These are phyloP conservation scores for Umbelopsis sp. DNA, from an alignment of 192 early-diverging fungal genomes.

Conservation along the genomic window DNA sequence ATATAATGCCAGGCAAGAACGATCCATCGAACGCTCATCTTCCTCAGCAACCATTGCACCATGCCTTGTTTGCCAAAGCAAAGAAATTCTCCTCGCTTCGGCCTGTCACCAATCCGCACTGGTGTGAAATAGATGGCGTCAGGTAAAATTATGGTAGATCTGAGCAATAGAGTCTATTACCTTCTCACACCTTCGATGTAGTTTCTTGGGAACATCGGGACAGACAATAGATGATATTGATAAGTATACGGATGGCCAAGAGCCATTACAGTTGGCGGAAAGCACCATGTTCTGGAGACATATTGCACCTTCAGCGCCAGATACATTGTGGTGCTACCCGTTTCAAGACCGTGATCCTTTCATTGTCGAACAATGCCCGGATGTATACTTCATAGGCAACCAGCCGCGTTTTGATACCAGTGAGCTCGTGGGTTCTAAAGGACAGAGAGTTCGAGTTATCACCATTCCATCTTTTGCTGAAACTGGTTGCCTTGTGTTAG, in stretches of 20 bases:
- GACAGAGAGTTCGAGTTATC: slow-evolving; percentile 67
- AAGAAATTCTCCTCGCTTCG: slow-evolving; percentile 63
- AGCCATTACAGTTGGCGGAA: slow-evolving; percentile 74
- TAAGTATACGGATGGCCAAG: slow-evolving; percentile 60
- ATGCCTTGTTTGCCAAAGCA: slow-evolving; percentile 68
- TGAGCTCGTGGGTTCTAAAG: slow-evolving; percentile 53
- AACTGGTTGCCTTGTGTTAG: slow-evolving; percentile 70
- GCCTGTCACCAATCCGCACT: slow-evolving; percentile 82
- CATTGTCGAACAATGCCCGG: slow-evolving; percentile 69
- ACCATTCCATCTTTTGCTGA: slow-evolving; percentile 77
- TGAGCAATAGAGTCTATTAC: slow-evolving; percentile 15
- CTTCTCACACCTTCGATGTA: slow-evolving; percentile 28
- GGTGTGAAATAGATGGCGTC: slow-evolving; percentile 66
- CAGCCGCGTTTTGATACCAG: slow-evolving; percentile 72
- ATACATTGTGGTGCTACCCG: slow-evolving; percentile 96
- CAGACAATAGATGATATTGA: slow-evolving; percentile 89
- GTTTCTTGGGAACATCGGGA: slow-evolving; percentile 79
- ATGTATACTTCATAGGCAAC: slow-evolving; percentile 92
- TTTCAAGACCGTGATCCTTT: slow-evolving; percentile 89
- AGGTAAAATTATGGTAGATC: slow-evolving; percentile 41
- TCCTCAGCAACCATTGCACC: slow-evolving; percentile 88
- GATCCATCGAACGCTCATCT: slow-evolving; percentile 81
- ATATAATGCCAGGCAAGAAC: slow-evolving; percentile 78
- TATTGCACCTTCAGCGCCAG: slow-evolving; percentile 90
- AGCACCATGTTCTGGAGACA: slow-evolving; percentile 81